Evolutionary conservation across 331 rosid species (phyloP).

Genomic region (Saraca asoca): DNA sequence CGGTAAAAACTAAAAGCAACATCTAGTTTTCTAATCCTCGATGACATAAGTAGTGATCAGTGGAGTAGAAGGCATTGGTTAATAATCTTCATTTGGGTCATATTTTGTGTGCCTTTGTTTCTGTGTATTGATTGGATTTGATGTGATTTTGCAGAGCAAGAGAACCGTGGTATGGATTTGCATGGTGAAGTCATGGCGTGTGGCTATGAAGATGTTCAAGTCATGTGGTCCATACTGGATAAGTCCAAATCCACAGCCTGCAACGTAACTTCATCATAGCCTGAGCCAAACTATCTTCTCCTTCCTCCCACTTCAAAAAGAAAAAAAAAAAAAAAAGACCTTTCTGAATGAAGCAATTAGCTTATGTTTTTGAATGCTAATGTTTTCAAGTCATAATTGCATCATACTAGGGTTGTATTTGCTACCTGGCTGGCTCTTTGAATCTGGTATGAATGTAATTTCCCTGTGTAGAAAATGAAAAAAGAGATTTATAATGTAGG

Average conservation of each 20-base stretch:
- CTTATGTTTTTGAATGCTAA: conserved; percentile 46
- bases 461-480: conserved; percentile 42
- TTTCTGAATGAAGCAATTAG: conserved; percentile 30
- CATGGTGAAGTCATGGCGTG: conserved; percentile 98
- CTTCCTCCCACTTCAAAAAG: neutral
- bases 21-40: too few relatives aligned
- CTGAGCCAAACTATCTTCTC: neutral
- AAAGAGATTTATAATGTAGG: conserved; percentile 20
- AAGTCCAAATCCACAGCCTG: conserved; percentile 66
- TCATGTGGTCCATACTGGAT: conserved; percentile 97
- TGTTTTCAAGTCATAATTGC: conserved; percentile 34
- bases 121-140: conserved; percentile 14
- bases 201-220: conserved; percentile 91
- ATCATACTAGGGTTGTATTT: conserved; percentile 34
- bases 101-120: too few relatives aligned
- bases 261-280: conserved; percentile 54
- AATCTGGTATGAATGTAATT: conserved; percentile 37
- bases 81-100: too few relatives aligned
- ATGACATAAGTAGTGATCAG: too few relatives aligned
- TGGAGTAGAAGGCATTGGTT: too few relatives aligned
- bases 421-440: conserved; percentile 28
- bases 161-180: conserved; percentile 62
- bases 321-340: neutral
- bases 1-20: too few relatives aligned
- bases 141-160: conserved; percentile 56